Conservation (phyloP, 2,329 filamentous ascomycete species). For the Xylaria sp. region DNA sequence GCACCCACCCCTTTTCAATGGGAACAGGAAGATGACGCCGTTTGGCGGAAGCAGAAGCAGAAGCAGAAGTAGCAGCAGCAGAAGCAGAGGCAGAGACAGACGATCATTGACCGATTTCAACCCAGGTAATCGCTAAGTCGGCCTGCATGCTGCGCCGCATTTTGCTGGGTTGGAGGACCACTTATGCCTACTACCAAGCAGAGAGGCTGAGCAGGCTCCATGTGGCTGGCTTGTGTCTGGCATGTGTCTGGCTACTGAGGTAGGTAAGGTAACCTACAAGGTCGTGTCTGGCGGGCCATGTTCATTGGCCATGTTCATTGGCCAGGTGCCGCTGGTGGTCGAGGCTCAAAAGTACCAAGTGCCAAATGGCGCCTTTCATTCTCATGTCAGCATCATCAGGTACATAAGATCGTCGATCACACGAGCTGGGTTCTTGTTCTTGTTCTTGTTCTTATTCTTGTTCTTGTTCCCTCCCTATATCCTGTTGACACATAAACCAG, state of each 20-base stretch:
- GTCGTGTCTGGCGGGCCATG: too few relatives aligned
- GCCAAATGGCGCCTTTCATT: too few relatives aligned
- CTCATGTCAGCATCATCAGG: constrained; percentile 19
- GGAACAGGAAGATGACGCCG: constrained; percentile 5
- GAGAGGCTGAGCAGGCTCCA: constrained; percentile 16
- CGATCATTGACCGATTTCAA: not conserved
- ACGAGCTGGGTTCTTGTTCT: not conserved
- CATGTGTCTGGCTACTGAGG: too few relatives aligned
- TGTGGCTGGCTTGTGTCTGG: constrained; percentile 13
- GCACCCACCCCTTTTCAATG: constrained; percentile 3
- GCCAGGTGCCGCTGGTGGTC: not conserved
- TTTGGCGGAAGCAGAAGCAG: too few relatives aligned
- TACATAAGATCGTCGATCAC: not conserved
- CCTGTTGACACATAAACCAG: too few relatives aligned
- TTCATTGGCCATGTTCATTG: constrained; percentile 1
- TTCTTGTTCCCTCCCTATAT: not conserved
- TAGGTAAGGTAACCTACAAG: too few relatives aligned
- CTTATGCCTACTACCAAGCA: not conserved
- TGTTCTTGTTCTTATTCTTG: not conserved
- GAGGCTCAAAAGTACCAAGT: not conserved
- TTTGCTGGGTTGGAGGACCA: not conserved
- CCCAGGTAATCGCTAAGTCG: constrained; percentile 6
- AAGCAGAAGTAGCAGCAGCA: too few relatives aligned
- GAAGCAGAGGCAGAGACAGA: too few relatives aligned
- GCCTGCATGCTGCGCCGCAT: constrained; percentile 11